Percentiles rank a stretch among this genome's conserved stretches.
Conservation (phyloP, 2,329 filamentous ascomycete genomes). For the Neonectria hederae region DNA sequence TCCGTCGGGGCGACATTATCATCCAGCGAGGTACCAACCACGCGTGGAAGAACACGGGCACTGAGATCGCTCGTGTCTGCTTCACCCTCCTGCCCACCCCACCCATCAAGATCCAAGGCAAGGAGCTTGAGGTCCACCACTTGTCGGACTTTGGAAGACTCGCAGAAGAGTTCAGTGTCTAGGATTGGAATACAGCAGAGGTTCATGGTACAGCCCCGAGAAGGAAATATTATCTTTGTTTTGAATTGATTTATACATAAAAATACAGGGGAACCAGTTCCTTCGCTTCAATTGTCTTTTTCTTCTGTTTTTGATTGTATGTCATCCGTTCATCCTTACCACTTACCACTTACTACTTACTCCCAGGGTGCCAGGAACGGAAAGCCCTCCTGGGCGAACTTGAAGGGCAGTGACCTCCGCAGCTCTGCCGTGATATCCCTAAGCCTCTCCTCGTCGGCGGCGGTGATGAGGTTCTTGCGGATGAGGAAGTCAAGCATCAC, state of each 20-base stretch:
- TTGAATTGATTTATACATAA: conserved; percentile 15
- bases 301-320: neutral
- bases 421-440: conserved; percentile 36
- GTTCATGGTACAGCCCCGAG: neutral
- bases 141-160: conserved; percentile 35
- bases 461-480: conserved; percentile 42
- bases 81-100: conserved; percentile 34
- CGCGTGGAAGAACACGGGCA: conserved; percentile 36
- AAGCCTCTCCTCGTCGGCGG: conserved; percentile 37
- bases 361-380: conserved; percentile 17
- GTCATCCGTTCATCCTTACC: neutral
- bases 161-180: conserved; percentile 27
- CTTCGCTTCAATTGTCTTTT: conserved; percentile 1
- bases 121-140: conserved; percentile 35
- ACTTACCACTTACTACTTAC: neutral
- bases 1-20: conserved; percentile 34
- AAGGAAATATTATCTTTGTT: neutral
- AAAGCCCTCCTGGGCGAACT: conserved; percentile 29
- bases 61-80: conserved; percentile 33
- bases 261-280: conserved; percentile 12
- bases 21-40: conserved; percentile 40
- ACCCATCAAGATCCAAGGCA: conserved; percentile 30
- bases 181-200: neutral
- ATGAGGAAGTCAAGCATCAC: conserved; percentile 52
- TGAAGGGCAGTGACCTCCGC: conserved; percentile 42